These are phyloP conservation scores for Pseudopyricularia cyperi DNA, from an alignment of 2,329 filamentous ascomycete genomes.

Conservation along the genomic window DNA sequence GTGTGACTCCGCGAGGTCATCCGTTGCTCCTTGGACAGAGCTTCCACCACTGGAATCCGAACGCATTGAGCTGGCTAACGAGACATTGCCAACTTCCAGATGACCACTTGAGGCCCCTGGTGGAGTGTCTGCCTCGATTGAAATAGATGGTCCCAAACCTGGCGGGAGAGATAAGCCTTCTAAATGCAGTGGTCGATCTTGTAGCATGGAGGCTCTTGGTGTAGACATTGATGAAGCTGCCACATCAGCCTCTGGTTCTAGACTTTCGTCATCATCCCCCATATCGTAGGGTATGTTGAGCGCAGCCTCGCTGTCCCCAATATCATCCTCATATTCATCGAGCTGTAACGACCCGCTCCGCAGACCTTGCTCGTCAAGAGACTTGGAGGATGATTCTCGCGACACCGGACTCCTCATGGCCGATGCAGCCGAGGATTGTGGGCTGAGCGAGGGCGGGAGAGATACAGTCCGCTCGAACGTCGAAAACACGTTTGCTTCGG, in stretches of 20 bases:
- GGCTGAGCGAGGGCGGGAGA: slow-evolving; percentile 41
- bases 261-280: slow-evolving; percentile 21
- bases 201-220: slow-evolving; percentile 37
- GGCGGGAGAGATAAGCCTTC: slow-evolving; percentile 4
- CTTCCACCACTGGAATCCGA: neutral
- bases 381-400: slow-evolving; percentile 7
- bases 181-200: neutral
- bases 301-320: slow-evolving; percentile 41
- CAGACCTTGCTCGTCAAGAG: slow-evolving; percentile 7
- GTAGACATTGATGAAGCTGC: slow-evolving; percentile 27
- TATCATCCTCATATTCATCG: slow-evolving; percentile 17
- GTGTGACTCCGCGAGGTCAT: slow-evolving; percentile 51
- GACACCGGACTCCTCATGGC: slow-evolving; percentile 9
- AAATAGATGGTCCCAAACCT: neutral
- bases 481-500: slow-evolving; percentile 54
- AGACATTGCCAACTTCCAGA: neutral
- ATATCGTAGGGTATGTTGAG: slow-evolving; percentile 43
- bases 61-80: neutral
- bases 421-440: slow-evolving; percentile 23
- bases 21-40: slow-evolving; percentile 12
- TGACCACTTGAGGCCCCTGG: neutral
- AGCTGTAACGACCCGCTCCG: slow-evolving; percentile 21
- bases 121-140: too few relatives aligned
- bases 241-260: slow-evolving; percentile 19
- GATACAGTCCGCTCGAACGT: slow-evolving; percentile 44